These are phyloP conservation scores for Fusarium sp. DNA, from an alignment of 2,329 filamentous ascomycete species.

Conservation along the genomic window DNA sequence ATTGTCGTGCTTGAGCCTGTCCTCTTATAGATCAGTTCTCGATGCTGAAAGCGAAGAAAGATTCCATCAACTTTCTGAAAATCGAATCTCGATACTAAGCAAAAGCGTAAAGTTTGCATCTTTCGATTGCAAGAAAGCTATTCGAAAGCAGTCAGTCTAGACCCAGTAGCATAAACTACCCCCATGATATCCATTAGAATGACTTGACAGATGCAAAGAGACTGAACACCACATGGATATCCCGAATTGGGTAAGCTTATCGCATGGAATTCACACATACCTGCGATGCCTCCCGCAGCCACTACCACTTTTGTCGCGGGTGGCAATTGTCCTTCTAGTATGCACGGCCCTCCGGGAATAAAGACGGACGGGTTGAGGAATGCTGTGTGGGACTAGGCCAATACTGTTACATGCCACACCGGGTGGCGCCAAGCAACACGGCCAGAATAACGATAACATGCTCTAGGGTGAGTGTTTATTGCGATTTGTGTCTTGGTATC, in stretches of 20 bases:
- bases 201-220: background rate
- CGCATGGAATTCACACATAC: background rate
- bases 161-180: background rate
- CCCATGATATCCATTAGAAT: background rate
- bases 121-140: background rate
- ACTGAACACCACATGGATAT: no score
- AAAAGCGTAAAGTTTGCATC: background rate
- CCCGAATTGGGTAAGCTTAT: background rate
- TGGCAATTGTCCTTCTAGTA: background rate
- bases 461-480: background rate
- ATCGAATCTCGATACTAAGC: background rate
- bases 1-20: background rate
- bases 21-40: conserved; percentile 21
- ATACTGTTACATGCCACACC: conserved; percentile 13
- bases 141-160: background rate
- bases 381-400: background rate
- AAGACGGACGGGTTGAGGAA: background rate
- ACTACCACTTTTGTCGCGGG: background rate
- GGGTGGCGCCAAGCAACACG: background rate
- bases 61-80: background rate
- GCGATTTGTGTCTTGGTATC: background rate
- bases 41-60: background rate
- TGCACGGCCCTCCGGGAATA: background rate
- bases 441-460: background rate
- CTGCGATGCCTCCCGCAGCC: conserved; percentile 16